phyloP scores from a whole-genome alignment of 306 rosid genomes.

The Abrus pulchellus region DNA sequence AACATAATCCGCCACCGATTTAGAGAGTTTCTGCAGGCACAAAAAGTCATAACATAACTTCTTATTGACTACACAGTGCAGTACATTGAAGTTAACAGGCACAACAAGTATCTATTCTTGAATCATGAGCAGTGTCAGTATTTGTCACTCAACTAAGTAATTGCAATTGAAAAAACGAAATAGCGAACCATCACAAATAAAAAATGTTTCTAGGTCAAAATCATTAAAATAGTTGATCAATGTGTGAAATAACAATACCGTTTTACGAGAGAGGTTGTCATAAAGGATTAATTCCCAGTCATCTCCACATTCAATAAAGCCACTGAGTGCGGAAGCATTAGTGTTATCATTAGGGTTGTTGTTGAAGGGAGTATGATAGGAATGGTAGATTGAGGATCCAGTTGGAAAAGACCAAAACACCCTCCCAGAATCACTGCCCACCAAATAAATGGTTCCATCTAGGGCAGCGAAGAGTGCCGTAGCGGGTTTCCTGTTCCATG shows the following conservation, averaged over 20 bases:
- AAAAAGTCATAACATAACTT: not conserved
- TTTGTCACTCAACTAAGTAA: not conserved
- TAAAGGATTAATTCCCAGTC: slow-evolving; percentile 68
- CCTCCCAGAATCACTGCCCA: slow-evolving; percentile 57
- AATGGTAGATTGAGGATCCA: slow-evolving; percentile 67
- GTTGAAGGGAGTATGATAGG: slow-evolving; percentile 57
- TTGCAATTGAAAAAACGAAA: not conserved
- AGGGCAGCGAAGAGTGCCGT: slow-evolving; percentile 62
- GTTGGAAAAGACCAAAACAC: slow-evolving; percentile 70
- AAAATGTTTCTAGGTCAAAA: not conserved
- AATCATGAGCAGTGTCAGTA: too few relatives aligned
- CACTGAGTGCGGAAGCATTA: slow-evolving; percentile 32
- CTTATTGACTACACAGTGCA: not conserved
- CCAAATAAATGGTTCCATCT: slow-evolving; percentile 68
- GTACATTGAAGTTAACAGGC: not conserved
- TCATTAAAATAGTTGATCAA: not conserved
- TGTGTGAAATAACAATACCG: slow-evolving; percentile 51
- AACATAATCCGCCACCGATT: slow-evolving; percentile 47
- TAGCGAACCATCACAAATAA: not conserved
- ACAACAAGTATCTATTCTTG: not conserved
- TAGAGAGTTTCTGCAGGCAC: slow-evolving; percentile 20
- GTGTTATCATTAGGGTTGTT: slow-evolving; percentile 26
- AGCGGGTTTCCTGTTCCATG: slow-evolving; percentile 13
- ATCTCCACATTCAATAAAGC: slow-evolving; percentile 68
- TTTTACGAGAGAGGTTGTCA: slow-evolving; percentile 53